A percentile compares a stretch with the other conserved stretches of the same genome.
Conservation (phyloP, 73 alveolate species). For the Paramecium caudatum region DNA sequence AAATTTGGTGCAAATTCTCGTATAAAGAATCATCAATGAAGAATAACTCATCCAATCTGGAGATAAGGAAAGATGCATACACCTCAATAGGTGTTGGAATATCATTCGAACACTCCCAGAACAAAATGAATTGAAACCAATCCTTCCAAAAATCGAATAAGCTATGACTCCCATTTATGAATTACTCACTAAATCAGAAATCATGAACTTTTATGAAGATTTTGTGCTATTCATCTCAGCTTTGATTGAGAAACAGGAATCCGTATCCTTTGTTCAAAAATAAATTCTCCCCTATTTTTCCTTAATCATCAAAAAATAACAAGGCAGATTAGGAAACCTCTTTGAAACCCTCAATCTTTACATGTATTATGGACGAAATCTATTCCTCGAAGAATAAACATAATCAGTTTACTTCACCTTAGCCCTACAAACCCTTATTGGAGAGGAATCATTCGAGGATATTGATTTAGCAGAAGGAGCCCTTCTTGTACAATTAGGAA, state of each 20-base stretch:
- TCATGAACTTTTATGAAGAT: slow-evolving; percentile 86
- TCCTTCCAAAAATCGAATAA: slow-evolving; percentile 71
- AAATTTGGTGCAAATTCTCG: background rate
- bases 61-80: slow-evolving; percentile 69
- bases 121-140: slow-evolving; percentile 66
- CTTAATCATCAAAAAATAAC: slow-evolving; percentile 20
- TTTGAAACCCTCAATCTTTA: slow-evolving; percentile 32
- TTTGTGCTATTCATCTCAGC: slow-evolving; percentile 77
- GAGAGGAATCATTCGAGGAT: slow-evolving; percentile 33
- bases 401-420: background rate
- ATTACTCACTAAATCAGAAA: slow-evolving; percentile 67
- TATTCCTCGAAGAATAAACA: background rate
- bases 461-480: slow-evolving; percentile 60
- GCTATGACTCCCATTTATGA: slow-evolving; percentile 79
- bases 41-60: background rate
- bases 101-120: slow-evolving; percentile 78
- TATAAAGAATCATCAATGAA: slow-evolving; percentile 63
- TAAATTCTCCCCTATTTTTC: slow-evolving; percentile 54
- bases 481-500: slow-evolving; percentile 36
- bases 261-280: slow-evolving; percentile 45
- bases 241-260: slow-evolving; percentile 71
- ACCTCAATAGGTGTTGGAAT: slow-evolving; percentile 85
- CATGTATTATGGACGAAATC: slow-evolving; percentile 22
- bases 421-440: background rate
- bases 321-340: background rate